Conservation (phyloP, 2,329 filamentous ascomycete genomes). For the Malbranchea zuffiana region DNA sequence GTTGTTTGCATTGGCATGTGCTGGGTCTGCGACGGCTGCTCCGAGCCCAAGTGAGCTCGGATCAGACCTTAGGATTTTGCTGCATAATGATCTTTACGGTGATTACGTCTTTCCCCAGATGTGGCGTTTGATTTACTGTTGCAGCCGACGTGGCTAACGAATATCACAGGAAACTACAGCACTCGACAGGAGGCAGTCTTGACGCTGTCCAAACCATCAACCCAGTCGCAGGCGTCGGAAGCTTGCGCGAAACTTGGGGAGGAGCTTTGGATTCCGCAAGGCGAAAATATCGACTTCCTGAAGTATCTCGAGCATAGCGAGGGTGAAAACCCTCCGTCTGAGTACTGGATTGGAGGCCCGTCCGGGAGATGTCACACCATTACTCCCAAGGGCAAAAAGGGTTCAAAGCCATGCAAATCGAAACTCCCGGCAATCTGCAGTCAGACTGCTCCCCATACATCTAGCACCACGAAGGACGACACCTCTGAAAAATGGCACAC, state of each 20-base stretch:
- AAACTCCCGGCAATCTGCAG: background rate
- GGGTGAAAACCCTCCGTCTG: background rate
- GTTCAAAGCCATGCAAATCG: background rate
- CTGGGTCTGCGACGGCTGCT: no score
- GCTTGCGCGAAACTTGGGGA: background rate
- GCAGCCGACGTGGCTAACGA: no score
- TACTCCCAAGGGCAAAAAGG: background rate
- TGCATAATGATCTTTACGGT: slow-evolving; percentile 3
- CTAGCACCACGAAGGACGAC: background rate
- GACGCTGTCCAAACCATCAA: no score
- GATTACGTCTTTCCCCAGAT: no score
- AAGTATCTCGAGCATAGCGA: background rate
- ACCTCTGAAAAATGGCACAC: background rate
- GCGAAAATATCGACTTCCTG: background rate
- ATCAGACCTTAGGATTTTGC: background rate
- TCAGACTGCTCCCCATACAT: background rate
- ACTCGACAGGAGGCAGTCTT: no score
- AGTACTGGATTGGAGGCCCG: background rate
- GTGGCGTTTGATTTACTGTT: no score
- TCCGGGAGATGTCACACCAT: background rate
- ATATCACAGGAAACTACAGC: no score
- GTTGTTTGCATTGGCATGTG: no score
- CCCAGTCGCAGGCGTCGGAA: no score
- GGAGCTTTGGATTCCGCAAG: background rate
- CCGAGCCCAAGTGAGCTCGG: background rate